These are phyloP conservation scores for Kurtzmaniella quercitrusa DNA, from an alignment of 1,139 yeast genomes.

Conservation along the genomic window DNA sequence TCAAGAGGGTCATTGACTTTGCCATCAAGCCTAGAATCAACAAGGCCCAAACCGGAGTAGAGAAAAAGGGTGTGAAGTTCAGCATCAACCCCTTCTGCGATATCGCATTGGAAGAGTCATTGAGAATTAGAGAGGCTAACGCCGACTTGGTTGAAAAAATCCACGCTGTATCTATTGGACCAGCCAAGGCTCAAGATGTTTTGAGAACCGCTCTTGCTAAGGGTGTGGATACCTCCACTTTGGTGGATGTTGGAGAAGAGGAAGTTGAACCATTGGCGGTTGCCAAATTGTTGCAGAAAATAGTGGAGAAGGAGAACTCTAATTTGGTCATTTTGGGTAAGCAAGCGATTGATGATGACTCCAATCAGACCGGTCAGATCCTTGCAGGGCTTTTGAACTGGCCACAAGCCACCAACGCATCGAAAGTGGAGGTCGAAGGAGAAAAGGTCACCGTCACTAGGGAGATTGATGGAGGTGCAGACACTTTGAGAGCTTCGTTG, in stretches of 20 bases:
- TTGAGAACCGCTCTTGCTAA: slow-evolving; percentile 89
- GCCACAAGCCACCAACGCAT: slow-evolving; percentile 98
- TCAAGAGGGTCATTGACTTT: slow-evolving; percentile 90
- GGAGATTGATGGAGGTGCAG: slow-evolving; percentile 95
- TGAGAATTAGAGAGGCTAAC: slow-evolving; percentile 65
- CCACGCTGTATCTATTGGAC: slow-evolving; percentile 92
- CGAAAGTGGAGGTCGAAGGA: slow-evolving; percentile 69
- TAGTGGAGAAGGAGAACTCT: slow-evolving; percentile 66
- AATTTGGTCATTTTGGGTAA: slow-evolving; percentile 88
- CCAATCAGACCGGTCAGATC: slow-evolving; percentile 97
- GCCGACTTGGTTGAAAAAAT: slow-evolving; percentile 73
- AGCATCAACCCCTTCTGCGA: slow-evolving; percentile 97
- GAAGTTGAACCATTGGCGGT: slow-evolving; percentile 85
- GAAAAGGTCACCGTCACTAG: slow-evolving; percentile 72
- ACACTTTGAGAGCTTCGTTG: slow-evolving; percentile 69
- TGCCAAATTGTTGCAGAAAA: slow-evolving; percentile 75
- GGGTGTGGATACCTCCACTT: slow-evolving; percentile 85
- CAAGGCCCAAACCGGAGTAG: slow-evolving; percentile 80
- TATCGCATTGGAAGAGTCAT: slow-evolving; percentile 91
- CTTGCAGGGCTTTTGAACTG: slow-evolving; percentile 89
- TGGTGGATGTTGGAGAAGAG: slow-evolving; percentile 72
- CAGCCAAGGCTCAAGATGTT: slow-evolving; percentile 81
- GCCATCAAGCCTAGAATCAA: slow-evolving; percentile 93
- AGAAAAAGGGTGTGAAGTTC: slow-evolving; percentile 86
- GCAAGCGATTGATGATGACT: slow-evolving; percentile 94